Evolutionary conservation across 192 early-diverging fungal genomes (phyloP).

Genomic region (Geosiphon pyriformis): DNA sequence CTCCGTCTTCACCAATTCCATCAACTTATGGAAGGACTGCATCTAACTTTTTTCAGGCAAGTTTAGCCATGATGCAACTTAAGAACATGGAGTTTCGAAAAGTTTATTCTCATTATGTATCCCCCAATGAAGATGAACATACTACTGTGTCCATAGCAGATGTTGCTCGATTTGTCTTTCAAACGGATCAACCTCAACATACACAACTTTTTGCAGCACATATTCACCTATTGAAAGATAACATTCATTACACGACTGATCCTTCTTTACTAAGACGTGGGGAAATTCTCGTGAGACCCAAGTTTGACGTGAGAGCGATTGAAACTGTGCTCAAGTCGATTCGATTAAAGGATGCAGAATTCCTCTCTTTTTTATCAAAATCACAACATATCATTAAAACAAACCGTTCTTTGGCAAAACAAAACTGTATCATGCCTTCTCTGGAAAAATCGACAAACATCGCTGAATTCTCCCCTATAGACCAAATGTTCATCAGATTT

Average conservation of each 20-base stretch:
- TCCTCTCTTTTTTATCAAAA: constrained; percentile 48
- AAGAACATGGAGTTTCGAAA: constrained; percentile 31
- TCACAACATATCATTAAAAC: constrained; percentile 31
- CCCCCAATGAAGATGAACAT: constrained; percentile 18
- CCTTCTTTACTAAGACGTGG: constrained; percentile 42
- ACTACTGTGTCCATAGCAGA: constrained; percentile 22
- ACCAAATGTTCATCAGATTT: constrained; percentile 51
- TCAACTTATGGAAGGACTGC: constrained; percentile 18
- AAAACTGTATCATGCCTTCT: constrained; percentile 25
- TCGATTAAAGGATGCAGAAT: constrained; percentile 36
- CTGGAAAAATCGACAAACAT: constrained; percentile 21
- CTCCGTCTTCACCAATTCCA: constrained; percentile 16
- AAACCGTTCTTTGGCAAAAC: constrained; percentile 18
- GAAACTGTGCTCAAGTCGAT: constrained; percentile 44
- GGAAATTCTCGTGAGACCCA: constrained; percentile 44
- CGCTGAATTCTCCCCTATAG: constrained; percentile 38
- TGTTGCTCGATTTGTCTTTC: constrained; percentile 36
- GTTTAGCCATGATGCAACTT: constrained; percentile 31
- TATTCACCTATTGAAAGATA: constrained; percentile 48
- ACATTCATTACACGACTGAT: constrained; percentile 44
- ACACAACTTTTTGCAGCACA: constrained; percentile 48
- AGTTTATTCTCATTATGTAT: constrained; percentile 34
- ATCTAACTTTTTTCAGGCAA: constrained; percentile 30
- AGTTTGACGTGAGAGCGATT: constrained; percentile 38
- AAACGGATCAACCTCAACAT: constrained; percentile 19